Conservation (phyloP, 2,329 filamentous ascomycete genomes). For the Aspergillus sp. region DNA sequence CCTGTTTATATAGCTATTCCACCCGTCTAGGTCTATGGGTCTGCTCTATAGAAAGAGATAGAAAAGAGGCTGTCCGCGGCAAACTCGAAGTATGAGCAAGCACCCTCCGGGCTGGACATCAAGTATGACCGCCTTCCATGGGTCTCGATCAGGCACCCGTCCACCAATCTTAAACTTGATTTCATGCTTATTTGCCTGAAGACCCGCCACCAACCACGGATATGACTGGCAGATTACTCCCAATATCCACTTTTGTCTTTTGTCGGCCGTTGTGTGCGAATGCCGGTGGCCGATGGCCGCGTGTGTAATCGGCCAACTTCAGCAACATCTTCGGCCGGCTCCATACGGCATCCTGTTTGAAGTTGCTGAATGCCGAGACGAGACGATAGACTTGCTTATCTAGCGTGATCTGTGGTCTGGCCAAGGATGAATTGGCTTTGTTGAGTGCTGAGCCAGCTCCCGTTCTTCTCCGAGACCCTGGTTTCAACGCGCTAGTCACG, state of each 20-base stretch:
- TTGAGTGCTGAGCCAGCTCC: too few relatives aligned
- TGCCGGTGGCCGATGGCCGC: constrained; percentile 1
- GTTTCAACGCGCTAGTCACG: too few relatives aligned
- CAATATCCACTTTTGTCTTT: neutral
- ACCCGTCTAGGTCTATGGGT: too few relatives aligned
- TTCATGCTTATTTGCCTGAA: neutral
- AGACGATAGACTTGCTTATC: too few relatives aligned
- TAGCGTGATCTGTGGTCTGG: too few relatives aligned
- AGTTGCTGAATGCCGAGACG: neutral
- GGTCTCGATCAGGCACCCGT: neutral
- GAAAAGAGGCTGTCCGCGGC: neutral
- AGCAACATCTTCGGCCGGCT: neutral
- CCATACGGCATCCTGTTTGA: neutral
- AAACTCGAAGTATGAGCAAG: neutral
- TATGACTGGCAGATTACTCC: neutral
- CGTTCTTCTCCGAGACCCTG: too few relatives aligned
- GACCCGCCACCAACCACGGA: neutral
- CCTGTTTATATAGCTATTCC: too few relatives aligned
- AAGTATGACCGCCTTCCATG: neutral
- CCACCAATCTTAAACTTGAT: neutral
- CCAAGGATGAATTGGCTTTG: too few relatives aligned
- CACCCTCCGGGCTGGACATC: neutral
- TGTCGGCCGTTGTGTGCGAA: neutral
- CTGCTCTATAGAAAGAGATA: neutral
- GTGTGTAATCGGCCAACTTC: neutral